These are phyloP conservation scores for Spathaspora hagerdaliae DNA, from an alignment of 805 yeast species.

Conservation along the genomic window DNA sequence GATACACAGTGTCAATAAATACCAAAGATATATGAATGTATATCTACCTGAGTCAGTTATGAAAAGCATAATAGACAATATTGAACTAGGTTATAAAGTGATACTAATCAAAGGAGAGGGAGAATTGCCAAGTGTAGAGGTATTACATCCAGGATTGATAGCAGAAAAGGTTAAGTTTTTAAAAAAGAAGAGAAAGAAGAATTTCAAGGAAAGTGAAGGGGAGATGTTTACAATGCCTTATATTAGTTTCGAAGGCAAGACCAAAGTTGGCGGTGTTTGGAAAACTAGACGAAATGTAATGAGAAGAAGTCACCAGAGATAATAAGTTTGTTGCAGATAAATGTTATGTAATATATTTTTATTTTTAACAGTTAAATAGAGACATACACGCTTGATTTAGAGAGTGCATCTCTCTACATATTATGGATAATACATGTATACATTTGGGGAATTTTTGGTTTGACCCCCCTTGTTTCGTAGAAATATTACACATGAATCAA, in stretches of 20 bases:
- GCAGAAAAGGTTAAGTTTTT: constrained; percentile 16
- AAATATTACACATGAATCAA: too few species aligned
- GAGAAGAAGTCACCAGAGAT: constrained; percentile 26
- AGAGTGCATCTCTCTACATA: background rate
- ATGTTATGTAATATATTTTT: too few species aligned
- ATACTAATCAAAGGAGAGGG: constrained; percentile 60
- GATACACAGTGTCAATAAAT: constrained; percentile 59
- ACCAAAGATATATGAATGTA: constrained; percentile 42
- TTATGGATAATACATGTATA: background rate
- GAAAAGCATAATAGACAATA: constrained; percentile 2
- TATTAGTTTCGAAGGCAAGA: constrained; percentile 36
- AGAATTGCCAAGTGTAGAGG: constrained; percentile 59
- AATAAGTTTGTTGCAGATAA: background rate
- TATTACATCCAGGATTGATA: constrained; percentile 29
- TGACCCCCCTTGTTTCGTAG: too few species aligned
- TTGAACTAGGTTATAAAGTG: constrained; percentile 25
- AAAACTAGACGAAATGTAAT: constrained; percentile 53
- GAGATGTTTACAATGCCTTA: constrained; percentile 32
- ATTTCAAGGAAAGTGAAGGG: background rate
- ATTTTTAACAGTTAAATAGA: too few species aligned
- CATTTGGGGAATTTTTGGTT: too few species aligned
- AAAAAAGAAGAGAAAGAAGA: constrained; percentile 10
- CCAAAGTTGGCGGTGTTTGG: constrained; percentile 53
- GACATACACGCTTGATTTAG: too few species aligned
- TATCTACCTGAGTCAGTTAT: constrained; percentile 44